Evolutionary conservation across 2,329 filamentous ascomycete species (phyloP), one percentile per base, ranked within the genome.

Genomic region (Macrophomina tecta): DNA sequence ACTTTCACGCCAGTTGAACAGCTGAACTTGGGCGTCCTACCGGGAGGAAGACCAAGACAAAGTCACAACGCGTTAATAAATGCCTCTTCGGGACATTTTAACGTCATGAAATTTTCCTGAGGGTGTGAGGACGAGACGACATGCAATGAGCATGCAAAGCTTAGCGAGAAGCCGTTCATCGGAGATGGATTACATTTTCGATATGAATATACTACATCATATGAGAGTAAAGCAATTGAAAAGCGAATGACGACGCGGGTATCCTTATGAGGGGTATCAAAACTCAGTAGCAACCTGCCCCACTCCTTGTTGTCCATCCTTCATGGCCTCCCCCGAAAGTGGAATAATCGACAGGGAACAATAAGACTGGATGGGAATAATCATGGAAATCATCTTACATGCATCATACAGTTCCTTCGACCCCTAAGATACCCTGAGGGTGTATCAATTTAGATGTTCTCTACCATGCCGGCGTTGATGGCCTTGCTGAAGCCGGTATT

Each of bases 391-490:
- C 58, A 48, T 62, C 46, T 30, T 11, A 32, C 58, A n/a, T 62
- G n/a, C 45, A 62, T 62, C 42, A 30, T 62, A 62, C 58, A 62
- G 38, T 12, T 48, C 36, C 42, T 11, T 23, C 56, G 23, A 28
- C 38, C n/a, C 7, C 14, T 12, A 2, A 5, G 23, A 32, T 9
- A 2, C 14, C 11, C 53, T 9, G 9, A 30, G 18, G 23, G 2
- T 12, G n/a, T n/a, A 8, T 8, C 53, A 30, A n/a, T 49, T 65
- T 73, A 97, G 79, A 97, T 94, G 80, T 94, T 90, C 84, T 97
- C 92, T 71, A 97, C 85, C 46, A 97, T 85, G 68, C 88, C 87
- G 64, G 93, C 88, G 77, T 95, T 94, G 77, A 97, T 87, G 40
- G 92, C 93, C 73, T 87, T 86, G 80, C 94, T 89, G 78, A 97